Evolutionary conservation across 208 protist species (phyloP).

Genomic region (Leishmania mexicana): DNA sequence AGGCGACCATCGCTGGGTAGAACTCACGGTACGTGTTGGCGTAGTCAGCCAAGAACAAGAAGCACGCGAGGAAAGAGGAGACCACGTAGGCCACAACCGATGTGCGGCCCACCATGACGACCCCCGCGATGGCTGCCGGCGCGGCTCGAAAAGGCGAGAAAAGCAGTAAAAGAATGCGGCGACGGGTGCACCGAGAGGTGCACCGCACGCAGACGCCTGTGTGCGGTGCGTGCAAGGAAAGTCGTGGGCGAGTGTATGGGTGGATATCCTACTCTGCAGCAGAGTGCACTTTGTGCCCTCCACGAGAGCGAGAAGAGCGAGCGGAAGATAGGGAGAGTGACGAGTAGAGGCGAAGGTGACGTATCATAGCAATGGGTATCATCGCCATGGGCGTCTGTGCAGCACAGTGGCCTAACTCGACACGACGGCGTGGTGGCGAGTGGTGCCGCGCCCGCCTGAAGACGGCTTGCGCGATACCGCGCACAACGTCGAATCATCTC

Average conservation of each 20-base stretch:
- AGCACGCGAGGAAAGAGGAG: conserved; percentile 42
- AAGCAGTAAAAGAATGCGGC: background rate
- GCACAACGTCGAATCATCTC: background rate
- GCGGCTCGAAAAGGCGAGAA: background rate
- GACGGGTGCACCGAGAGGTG: background rate
- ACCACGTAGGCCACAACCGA: conserved; percentile 45
- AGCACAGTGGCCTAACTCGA: background rate
- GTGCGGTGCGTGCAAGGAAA: background rate
- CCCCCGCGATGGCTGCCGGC: background rate
- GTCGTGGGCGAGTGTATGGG: background rate
- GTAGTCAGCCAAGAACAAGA: conserved; percentile 59
- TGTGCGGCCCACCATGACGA: conserved; percentile 15
- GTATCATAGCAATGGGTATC: background rate
- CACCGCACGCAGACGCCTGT: background rate
- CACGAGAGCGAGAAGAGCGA: background rate
- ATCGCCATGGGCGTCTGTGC: background rate
- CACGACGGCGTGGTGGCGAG: background rate
- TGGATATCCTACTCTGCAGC: background rate
- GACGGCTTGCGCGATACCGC: background rate
- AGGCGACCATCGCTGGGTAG: conserved; percentile 60
- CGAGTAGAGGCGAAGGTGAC: background rate
- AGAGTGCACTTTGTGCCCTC: background rate
- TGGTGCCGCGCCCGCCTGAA: background rate
- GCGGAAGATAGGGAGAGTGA: background rate
- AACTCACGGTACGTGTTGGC: conserved; percentile 64